A percentile compares a stretch with the other conserved stretches of the same genome.
phyloP scores from a whole-genome alignment of 2,329 filamentous ascomycete genomes.

The Cadophora sp. region DNA sequence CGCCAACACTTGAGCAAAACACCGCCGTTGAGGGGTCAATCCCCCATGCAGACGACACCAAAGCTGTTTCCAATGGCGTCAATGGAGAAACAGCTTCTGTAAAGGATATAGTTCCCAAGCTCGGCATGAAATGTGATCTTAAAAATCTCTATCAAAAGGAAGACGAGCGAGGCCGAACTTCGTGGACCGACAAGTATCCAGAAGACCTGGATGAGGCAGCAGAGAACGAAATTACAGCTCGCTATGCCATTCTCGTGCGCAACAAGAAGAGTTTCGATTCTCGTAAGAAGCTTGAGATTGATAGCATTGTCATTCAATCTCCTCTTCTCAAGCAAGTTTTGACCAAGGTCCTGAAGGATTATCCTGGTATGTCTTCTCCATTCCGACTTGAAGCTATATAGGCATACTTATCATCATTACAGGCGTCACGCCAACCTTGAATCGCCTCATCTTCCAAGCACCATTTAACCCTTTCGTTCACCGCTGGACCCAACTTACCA shows the following conservation, averaged over 20 bases:
- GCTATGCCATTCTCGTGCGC: conserved; percentile 65
- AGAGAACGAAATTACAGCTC: conserved; percentile 66
- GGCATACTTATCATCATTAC: conserved; percentile 41
- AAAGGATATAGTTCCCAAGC: conserved; percentile 10
- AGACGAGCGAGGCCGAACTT: conserved; percentile 56
- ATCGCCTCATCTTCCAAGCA: conserved; percentile 64
- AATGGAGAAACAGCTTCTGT: conserved; percentile 4
- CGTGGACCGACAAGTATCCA: conserved; percentile 63
- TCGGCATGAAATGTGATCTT: conserved; percentile 47
- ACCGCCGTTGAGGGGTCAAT: neutral
- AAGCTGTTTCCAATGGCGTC: conserved; percentile 19
- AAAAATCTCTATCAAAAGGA: conserved; percentile 58
- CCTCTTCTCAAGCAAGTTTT: conserved; percentile 65
- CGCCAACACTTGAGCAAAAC: conserved; percentile 16
- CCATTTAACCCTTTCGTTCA: conserved; percentile 72
- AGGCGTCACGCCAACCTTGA: conserved; percentile 63
- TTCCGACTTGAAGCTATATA: neutral
- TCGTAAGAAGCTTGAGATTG: conserved; percentile 63
- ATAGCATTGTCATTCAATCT: conserved; percentile 70
- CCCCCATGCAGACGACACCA: neutral
- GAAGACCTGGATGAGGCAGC: conserved; percentile 60
- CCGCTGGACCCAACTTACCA: conserved; percentile 60
- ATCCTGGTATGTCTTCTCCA: conserved; percentile 28
- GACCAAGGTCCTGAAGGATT: conserved; percentile 44
- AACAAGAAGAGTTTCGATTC: conserved; percentile 64